Evolutionary conservation across 2,329 filamentous ascomycete genomes (phyloP).

Genomic region (Talaromyces verruculosus): DNA sequence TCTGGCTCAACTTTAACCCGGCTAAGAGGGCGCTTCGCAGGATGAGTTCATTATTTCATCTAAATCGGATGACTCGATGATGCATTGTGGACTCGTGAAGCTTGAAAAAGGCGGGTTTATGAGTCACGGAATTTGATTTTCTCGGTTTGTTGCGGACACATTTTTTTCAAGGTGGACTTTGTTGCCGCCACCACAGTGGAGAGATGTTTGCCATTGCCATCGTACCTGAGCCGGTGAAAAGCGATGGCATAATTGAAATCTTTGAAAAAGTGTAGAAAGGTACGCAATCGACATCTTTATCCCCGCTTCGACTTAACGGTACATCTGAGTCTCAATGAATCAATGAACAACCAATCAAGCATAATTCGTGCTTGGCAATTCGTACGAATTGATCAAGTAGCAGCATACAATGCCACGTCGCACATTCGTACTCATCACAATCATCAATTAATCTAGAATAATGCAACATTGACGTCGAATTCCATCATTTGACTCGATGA

Average conservation of each 20-base stretch:
- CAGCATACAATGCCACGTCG: neutral
- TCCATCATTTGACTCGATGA: neutral
- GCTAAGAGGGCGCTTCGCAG: conserved; percentile 1
- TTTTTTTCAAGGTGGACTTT: neutral
- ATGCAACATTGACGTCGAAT: neutral
- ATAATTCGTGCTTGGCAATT: neutral
- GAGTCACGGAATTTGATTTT: neutral
- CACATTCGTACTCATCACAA: neutral
- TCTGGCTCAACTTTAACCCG: neutral
- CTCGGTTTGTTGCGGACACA: neutral
- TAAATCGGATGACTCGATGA: neutral
- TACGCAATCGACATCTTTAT: neutral
- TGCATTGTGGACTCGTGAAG: neutral
- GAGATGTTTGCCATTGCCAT: neutral
- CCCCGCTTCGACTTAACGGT: neutral
- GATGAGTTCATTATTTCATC: neutral
- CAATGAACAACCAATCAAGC: neutral
- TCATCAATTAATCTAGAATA: neutral
- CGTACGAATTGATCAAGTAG: neutral
- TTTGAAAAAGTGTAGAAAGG: neutral
- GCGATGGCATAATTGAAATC: neutral
- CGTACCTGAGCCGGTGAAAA: neutral
- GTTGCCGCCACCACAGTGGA: neutral
- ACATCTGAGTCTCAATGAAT: neutral
- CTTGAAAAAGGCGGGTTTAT: neutral